Conservation (phyloP, 768 basidiomycete genomes). For the Dictyophora rubrovolvata region DNA sequence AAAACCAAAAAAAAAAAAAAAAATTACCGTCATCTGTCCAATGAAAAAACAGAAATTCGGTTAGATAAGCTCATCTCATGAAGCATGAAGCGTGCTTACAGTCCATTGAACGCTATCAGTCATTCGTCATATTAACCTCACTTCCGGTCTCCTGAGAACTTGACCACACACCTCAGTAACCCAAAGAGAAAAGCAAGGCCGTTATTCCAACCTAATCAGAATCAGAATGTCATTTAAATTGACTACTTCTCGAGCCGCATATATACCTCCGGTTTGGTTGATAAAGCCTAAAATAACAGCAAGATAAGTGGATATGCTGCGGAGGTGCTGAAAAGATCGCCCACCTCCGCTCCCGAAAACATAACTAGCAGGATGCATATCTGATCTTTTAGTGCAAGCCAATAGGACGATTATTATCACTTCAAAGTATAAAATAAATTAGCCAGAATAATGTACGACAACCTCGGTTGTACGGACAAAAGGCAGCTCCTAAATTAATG, state of each 20-base stretch:
- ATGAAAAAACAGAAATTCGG: not conserved
- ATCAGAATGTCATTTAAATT: not conserved
- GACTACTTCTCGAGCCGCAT: not conserved
- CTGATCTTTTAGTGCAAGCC: conserved; percentile 55
- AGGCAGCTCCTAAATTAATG: conserved; percentile 73
- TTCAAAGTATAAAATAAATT: conserved; percentile 18
- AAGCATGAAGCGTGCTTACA: conserved; percentile 29
- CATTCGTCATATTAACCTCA: not conserved
- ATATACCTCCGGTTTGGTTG: conserved; percentile 60
- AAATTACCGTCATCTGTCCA: conserved; percentile 46
- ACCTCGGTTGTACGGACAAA: conserved; percentile 32
- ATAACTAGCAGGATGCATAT: conserved; percentile 75
- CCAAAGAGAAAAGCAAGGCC: conserved; percentile 82
- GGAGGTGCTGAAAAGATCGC: not conserved
- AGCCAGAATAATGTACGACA: not conserved
- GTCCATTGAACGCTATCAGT: conserved; percentile 67
- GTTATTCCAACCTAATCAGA: conserved; percentile 40
- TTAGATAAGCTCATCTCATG: not conserved
- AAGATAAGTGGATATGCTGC: not conserved
- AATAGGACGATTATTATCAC: conserved; percentile 81
- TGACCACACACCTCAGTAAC: conserved; percentile 34
- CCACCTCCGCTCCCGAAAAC: conserved; percentile 54
- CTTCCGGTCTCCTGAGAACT: not conserved
- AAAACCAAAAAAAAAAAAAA: conserved; percentile 2
- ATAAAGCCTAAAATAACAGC: conserved; percentile 36